A percentile compares a stretch with the other conserved stretches of the same genome.
These are phyloP conservation scores for Neurospora sp. DNA, from an alignment of 495 filamentous ascomycete species.

Conservation along the genomic window DNA sequence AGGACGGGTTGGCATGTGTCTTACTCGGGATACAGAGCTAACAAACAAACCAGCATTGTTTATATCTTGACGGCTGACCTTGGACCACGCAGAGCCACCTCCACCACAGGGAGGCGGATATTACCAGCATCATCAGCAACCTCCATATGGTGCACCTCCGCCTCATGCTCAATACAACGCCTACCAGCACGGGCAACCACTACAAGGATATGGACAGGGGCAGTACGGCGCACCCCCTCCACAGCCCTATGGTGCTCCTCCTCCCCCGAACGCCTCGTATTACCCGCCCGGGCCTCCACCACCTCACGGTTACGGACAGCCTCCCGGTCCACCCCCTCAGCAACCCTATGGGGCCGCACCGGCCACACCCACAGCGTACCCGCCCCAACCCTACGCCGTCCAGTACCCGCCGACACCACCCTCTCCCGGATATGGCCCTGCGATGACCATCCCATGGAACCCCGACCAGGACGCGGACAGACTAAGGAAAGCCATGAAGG, in stretches of 20 bases:
- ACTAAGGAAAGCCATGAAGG: conserved; percentile 78
- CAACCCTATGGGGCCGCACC: conserved; percentile 23
- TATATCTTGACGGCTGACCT: not conserved
- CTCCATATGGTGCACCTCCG: conserved; percentile 8
- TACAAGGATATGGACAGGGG: conserved; percentile 4
- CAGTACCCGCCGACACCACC: conserved; percentile 42
- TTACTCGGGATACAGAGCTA: no score
- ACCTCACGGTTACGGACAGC: not conserved
- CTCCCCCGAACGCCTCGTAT: conserved; percentile 2
- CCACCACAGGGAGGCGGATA: conserved; percentile 21
- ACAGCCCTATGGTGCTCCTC: conserved; percentile 6
- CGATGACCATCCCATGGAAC: conserved; percentile 54
- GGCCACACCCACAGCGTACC: conserved; percentile 24
- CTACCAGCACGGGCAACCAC: conserved; percentile 4
- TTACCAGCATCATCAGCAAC: conserved; percentile 8
- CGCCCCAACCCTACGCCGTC: conserved; percentile 18
- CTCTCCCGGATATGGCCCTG: conserved; percentile 51
- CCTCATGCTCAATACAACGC: conserved; percentile 7
- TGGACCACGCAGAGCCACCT: conserved; percentile 15
- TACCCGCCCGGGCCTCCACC: conserved; percentile 1
- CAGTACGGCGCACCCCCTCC: conserved; percentile 7
- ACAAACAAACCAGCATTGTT: no score
- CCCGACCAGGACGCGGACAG: conserved; percentile 53
- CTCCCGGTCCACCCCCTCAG: no score
- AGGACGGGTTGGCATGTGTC: no score